Evolutionary conservation across 1,139 yeast species (phyloP).

Genomic region (Blastobotrys proliferans): DNA sequence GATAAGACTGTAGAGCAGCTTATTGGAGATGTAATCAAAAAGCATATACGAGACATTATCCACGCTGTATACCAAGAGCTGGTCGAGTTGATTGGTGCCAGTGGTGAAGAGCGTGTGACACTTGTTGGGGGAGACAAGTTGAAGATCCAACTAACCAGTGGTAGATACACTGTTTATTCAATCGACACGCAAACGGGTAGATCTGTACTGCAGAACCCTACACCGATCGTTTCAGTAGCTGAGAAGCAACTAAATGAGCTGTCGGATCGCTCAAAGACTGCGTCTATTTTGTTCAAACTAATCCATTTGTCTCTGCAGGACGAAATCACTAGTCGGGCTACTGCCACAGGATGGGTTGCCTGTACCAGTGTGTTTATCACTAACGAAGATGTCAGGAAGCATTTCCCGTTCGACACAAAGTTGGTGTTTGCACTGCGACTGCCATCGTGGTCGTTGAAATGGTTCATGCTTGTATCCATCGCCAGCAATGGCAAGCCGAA

Average conservation of each 20-base stretch:
- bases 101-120: conserved; percentile 10
- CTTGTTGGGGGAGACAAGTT: conserved; percentile 18
- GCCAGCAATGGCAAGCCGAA: conserved; percentile 20
- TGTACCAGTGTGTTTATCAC: conserved; percentile 25
- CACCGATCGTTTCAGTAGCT: conserved; percentile 29
- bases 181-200: conserved; percentile 34
- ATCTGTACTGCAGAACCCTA: conserved; percentile 31
- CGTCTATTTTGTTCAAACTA: conserved; percentile 28
- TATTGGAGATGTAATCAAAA: conserved; percentile 27
- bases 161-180: conserved; percentile 27
- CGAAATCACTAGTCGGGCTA: conserved; percentile 31
- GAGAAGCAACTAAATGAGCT: conserved; percentile 32
- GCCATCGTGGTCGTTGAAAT: conserved; percentile 33
- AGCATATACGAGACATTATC: conserved; percentile 30
- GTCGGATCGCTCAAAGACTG: conserved; percentile 25
- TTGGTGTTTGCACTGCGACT: conserved; percentile 32
- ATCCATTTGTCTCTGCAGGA: conserved; percentile 33
- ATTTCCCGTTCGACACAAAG: conserved; percentile 24
- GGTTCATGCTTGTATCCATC: conserved; percentile 35
- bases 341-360: conserved; percentile 36
- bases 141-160: conserved; percentile 26
- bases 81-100: conserved; percentile 8
- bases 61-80: conserved; percentile 24
- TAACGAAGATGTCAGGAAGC: conserved; percentile 25
- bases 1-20: conserved; percentile 29